Evolutionary conservation across 1,284 basidiomycete species (phyloP), one percentile per base, ranked within the genome.

Genomic region (Chalciporus sp.): DNA sequence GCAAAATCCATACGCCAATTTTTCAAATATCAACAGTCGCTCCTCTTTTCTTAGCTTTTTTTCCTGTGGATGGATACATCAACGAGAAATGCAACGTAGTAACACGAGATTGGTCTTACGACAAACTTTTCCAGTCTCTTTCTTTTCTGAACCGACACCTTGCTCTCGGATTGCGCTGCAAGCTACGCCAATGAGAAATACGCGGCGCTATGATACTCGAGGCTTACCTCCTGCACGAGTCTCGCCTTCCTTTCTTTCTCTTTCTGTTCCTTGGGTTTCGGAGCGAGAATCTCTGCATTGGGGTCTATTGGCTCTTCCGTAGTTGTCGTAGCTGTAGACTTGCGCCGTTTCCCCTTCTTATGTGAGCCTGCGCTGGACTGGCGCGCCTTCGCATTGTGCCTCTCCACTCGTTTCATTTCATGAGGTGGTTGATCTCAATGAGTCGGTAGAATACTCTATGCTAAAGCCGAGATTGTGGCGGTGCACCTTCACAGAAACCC

Each of bases 21-120:
- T 92, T 59, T 90, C 83, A 55, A 94, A 82, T 7, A 94, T 77
- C 19, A 78, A 68, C 2, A 83, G 66, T 43, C 91, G 82, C 59
- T 92, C 90, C 62, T 94, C 92, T 68, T 92, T 90, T 72, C 88
- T 90, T 45, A 94, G 72, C 70, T 93, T 93, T 72, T 93, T 93
- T 51, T 91, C 88, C 90, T 93, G 60, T 42, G 49, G 20, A 45
- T 20, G 29, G 41, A 43, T 28, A 42, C 8, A 23, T 45, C 45
- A 47, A 39, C 12, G 16, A 33, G 40, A 29, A n/a, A 6, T 14
- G 23, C 45, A 23, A 17, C 45, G n/a, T 51, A 26, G 43, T 35
- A 47, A 19, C 39, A 43, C 17, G 1, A 29, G n/a, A 19, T 19
- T 35, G 16, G 6, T 68, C 80, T 59, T 52, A 90, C 90, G 60